Evolutionary conservation across 371 early-diverging fungal species (phyloP), one percentile per base, ranked within the genome.

Genomic region (Phascolomyces articulosus): DNA sequence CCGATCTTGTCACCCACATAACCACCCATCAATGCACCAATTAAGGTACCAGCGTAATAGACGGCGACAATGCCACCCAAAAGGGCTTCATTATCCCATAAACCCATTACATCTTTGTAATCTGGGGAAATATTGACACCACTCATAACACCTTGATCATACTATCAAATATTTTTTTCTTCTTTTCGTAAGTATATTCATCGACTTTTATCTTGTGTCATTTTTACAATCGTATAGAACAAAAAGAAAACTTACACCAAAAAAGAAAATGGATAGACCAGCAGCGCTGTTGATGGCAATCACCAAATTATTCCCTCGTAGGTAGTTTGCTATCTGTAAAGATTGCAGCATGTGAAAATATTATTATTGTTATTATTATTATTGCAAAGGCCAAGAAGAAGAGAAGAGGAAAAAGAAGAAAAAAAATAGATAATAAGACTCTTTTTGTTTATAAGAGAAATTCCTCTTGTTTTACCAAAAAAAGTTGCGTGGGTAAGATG

Each of bases 81-180:
- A 8, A 79, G 58, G 1, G 77, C 77, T 56, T 74, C 77, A n/a
- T 79, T 79, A 10, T 62, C 49, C 54, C 69, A 49, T 15, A 79
- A 58, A 4, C 75, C 74, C 80, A 79, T 79, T 2, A 70, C 20
- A 4, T 63, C 13, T 7, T 67, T 44, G 57, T 79, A 79, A 51
- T 79, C 71, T 7, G 72, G 72, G 2, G 77, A 71, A 21, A 77
- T 69, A 49, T 79, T 79, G 20, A 80, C 80, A 55, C 72, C 72
- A 41, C 71, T 66, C 80, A 80, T 80, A 0, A 80, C 80, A 51
- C 80, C 80, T 68, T 80, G 80, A 62, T 80, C 80, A 69, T 80
- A 79, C 66, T 66, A 54, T 47, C n/a, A n/a, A n/a, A n/a, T n/a
- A n/a, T n/a, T n/a, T n/a, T n/a, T n/a, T n/a, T n/a, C n/a, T n/a